phyloP scores from a whole-genome alignment of 257 asterid species.

The Lithospermum erythrorhizon region DNA sequence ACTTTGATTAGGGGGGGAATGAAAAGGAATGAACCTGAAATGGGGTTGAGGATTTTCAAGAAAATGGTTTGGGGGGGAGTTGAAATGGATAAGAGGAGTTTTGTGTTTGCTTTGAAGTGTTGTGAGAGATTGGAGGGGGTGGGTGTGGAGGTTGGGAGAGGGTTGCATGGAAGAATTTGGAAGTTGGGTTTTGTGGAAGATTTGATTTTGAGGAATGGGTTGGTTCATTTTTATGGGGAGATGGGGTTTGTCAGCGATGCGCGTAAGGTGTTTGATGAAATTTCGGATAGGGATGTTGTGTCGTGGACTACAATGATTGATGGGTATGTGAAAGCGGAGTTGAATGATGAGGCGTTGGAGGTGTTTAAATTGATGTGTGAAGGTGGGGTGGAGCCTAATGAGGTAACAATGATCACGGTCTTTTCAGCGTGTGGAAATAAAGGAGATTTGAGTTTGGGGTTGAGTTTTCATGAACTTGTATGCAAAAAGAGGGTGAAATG shows the following conservation, averaged over 20 bases:
- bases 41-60: constrained; percentile 38
- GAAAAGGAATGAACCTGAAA: constrained; percentile 27
- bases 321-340: constrained; percentile 40
- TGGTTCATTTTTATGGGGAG: constrained; percentile 58
- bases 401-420: constrained; percentile 59
- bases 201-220: constrained; percentile 50
- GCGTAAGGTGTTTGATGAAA: constrained; percentile 37
- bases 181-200: constrained; percentile 50
- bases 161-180: constrained; percentile 52
- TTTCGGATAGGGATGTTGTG: constrained; percentile 52
- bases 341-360: constrained; percentile 54
- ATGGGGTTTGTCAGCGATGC: constrained; percentile 29
- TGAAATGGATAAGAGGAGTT: constrained; percentile 63
- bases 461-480: constrained; percentile 30
- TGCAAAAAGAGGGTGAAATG: constrained; percentile 25
- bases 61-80: constrained; percentile 43
- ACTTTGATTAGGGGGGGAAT: constrained; percentile 60
- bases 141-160: constrained; percentile 32
- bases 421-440: constrained; percentile 57
- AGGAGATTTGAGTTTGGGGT: constrained; percentile 50
- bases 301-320: constrained; percentile 75
- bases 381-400: constrained; percentile 47
- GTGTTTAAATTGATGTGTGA: constrained; percentile 54
- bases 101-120: constrained; percentile 55
- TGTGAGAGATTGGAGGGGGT: constrained; percentile 27